Evolutionary conservation across 2,329 filamentous ascomycete genomes (phyloP), one percentile per base, ranked within the genome.

Genomic region (Aspergillus candidus): DNA sequence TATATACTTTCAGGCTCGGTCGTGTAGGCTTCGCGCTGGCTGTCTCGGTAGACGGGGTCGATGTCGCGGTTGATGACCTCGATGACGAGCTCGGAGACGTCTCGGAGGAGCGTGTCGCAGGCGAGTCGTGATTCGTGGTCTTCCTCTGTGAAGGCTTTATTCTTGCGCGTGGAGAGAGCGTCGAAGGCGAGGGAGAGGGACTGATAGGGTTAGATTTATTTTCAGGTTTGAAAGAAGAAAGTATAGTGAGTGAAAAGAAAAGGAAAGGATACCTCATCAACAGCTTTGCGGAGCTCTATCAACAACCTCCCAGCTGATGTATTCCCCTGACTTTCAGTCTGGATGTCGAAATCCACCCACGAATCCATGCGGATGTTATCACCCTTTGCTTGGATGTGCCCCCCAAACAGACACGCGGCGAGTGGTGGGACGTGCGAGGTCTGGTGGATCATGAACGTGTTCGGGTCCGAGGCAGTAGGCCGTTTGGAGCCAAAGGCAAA

Each of bases 321-420:
- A n/a, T 40, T 11, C 34, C 33, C 13, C 54, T 2, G 3, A 3
- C 22, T 48, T 4, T 37, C 41, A 0, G 47, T 43, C 7, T 50
- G 34, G 14, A 67, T 44, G 15, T 45, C 49, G 35, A 68, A 61
- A 2, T 55, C 55, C 7, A 69, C 49, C 65, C 67, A 71, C 2
- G 52, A 55, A 37, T 69, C 65, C 53, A 69, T 59, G 6, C 52
- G 45, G 13, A 70, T 32, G 1, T 35, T 43, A 3, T 56, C 46
- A 11, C 35, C 46, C 5, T 46, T 47, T n/a, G 44, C 51, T 12
- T 38, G 31, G 5, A 59, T 41, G 30, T 37, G 47, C 2, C 57
- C 55, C n/a, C 59, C 59, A 32, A 64, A 57, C 4, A 64, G 48
- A 35, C 49, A 51, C 3, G 56, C 53, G 36, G 50, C 49, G 2